These are phyloP conservation scores for Talaromyces atroroseus DNA, from an alignment of 2,329 filamentous ascomycete species.

Conservation along the genomic window DNA sequence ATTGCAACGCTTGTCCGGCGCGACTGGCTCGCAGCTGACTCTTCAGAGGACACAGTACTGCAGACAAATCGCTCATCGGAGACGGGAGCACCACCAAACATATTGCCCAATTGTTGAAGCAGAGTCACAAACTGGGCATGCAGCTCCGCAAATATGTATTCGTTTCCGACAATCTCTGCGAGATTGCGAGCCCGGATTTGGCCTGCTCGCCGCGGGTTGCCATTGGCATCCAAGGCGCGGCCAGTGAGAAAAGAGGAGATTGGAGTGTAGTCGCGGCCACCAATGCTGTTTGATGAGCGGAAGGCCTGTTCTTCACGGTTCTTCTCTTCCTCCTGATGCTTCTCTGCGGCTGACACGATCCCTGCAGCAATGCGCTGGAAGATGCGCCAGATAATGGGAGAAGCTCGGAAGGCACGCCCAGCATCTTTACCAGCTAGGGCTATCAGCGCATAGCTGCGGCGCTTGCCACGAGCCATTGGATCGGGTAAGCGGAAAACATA, in stretches of 20 bases:
- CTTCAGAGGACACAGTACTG: slow-evolving; percentile 32
- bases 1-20: slow-evolving; percentile 22
- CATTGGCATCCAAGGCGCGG: slow-evolving; percentile 51
- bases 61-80: slow-evolving; percentile 39
- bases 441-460: slow-evolving; percentile 53
- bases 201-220: slow-evolving; percentile 48
- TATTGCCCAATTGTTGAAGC: slow-evolving; percentile 42
- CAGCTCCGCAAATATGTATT: slow-evolving; percentile 54
- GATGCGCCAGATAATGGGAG: slow-evolving; percentile 47
- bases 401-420: slow-evolving; percentile 42
- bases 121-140: slow-evolving; percentile 51
- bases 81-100: slow-evolving; percentile 41
- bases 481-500: slow-evolving; percentile 56
- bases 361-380: slow-evolving; percentile 51
- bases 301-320: slow-evolving; percentile 34
- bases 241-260: slow-evolving; percentile 56
- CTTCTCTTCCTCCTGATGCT: slow-evolving; percentile 41
- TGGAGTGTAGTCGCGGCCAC: slow-evolving; percentile 45
- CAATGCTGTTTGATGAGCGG: slow-evolving; percentile 21
- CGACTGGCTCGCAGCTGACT: slow-evolving; percentile 15
- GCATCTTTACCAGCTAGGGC: slow-evolving; percentile 52
- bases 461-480: slow-evolving; percentile 52
- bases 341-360: slow-evolving; percentile 45
- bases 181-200: slow-evolving; percentile 52
- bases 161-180: slow-evolving; percentile 55